Conservation (phyloP, 2,329 filamentous ascomycete species). For the Raffaelea deltoideospora region DNA sequence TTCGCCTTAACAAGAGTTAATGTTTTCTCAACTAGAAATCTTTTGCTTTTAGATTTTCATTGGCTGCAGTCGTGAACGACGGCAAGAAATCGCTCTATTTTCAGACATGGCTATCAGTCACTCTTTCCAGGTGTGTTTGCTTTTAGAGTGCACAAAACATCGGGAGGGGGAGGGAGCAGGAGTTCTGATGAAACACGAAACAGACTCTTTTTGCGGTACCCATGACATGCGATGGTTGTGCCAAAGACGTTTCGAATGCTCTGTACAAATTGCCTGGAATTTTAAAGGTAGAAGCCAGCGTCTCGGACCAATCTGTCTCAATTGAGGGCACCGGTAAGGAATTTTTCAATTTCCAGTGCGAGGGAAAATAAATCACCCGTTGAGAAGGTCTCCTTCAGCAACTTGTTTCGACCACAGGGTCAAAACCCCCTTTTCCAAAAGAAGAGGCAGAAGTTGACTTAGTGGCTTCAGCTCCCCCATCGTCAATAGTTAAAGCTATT, state of each 20-base stretch:
- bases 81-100: too few species aligned
- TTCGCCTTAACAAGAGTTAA: too few species aligned
- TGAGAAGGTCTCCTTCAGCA: not conserved
- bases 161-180: not conserved
- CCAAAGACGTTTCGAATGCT: conserved; percentile 70
- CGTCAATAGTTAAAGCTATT: conserved; percentile 76
- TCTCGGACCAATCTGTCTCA: conserved; percentile 69
- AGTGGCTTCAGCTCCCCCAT: conserved; percentile 70
- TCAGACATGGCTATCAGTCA: conserved; percentile 28
- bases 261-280: conserved; percentile 68
- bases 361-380: too few species aligned
- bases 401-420: not conserved
- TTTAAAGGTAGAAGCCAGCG: conserved; percentile 64
- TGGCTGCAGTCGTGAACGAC: too few species aligned
- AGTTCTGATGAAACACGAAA: conserved; percentile 4
- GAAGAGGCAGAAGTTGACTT: conserved; percentile 1
- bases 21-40: too few species aligned
- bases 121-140: conserved; percentile 27
- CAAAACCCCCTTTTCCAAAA: not conserved
- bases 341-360: too few species aligned
- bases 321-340: conserved; percentile 64
- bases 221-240: conserved; percentile 78
- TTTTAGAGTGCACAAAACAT: not conserved
- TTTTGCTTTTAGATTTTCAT: too few species aligned
- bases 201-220: conserved; percentile 92